A percentile compares a stretch with the other conserved stretches of the same genome.
phyloP scores from a whole-genome alignment of 2,329 filamentous ascomycete genomes.

The Penicillium vulpinum region DNA sequence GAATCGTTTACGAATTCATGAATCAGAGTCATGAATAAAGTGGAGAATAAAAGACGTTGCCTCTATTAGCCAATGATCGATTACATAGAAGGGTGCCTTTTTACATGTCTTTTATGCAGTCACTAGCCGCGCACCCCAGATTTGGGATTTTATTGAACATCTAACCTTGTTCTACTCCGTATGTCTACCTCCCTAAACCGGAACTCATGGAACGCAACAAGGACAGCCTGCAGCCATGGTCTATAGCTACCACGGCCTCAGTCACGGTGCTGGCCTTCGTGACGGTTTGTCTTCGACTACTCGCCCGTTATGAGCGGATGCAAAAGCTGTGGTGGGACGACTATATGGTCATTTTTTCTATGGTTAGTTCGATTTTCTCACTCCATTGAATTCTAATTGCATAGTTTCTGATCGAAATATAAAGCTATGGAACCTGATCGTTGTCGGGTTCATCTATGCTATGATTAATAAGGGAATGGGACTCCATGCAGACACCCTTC shows the following conservation, averaged over 20 bases:
- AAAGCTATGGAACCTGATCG: neutral
- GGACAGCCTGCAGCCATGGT: conserved; percentile 47
- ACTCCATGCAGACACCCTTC: neutral
- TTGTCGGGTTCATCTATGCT: neutral
- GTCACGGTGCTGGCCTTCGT: conserved; percentile 46
- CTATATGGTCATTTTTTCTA: conserved; percentile 51
- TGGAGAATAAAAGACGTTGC: too few relatives aligned
- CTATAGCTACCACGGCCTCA: conserved; percentile 41
- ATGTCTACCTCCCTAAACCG: neutral
- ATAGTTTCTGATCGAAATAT: neutral
- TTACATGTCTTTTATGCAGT: too few relatives aligned
- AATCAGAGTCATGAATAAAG: too few relatives aligned
- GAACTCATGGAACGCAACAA: neutral
- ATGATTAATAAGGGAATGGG: neutral
- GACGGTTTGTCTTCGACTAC: conserved; percentile 43
- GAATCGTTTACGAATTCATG: too few relatives aligned
- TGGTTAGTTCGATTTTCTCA: conserved; percentile 37
- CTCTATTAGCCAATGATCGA: neutral
- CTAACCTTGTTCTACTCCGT: neutral
- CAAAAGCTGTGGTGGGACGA: conserved; percentile 55
- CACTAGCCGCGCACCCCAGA: neutral
- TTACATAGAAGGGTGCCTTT: neutral
- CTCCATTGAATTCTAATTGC: neutral
- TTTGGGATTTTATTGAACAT: neutral
- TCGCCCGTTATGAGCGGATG: conserved; percentile 45